Conservation (phyloP, 495 filamentous ascomycete genomes). For the Sordaria brevicollis region DNA sequence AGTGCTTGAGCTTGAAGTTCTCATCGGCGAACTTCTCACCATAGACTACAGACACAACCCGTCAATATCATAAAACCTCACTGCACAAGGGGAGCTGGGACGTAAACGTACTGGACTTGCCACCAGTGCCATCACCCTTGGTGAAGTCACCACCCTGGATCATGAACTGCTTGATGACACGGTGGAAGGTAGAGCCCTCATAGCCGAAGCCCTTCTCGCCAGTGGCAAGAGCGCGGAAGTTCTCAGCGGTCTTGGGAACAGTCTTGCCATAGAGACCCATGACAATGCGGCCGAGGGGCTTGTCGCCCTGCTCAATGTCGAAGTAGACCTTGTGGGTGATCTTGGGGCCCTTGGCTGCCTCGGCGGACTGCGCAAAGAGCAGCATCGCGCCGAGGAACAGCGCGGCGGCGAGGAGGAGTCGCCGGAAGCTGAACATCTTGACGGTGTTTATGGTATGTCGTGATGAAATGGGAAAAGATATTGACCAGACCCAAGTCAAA, state of each 20-base stretch:
- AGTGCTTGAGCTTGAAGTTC: constrained; percentile 98
- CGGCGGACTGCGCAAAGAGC: constrained; percentile 57
- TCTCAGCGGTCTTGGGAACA: constrained; percentile 93
- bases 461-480: background rate
- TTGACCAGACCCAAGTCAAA: background rate
- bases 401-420: constrained; percentile 54
- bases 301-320: constrained; percentile 84
- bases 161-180: constrained; percentile 98
- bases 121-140: constrained; percentile 87
- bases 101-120: constrained; percentile 72
- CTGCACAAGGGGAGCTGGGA: background rate
- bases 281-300: constrained; percentile 75
- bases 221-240: constrained; percentile 94
- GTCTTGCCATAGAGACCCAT: constrained; percentile 97
- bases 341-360: constrained; percentile 83
- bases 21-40: constrained; percentile 91
- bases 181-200: constrained; percentile 91
- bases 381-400: constrained; percentile 63
- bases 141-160: constrained; percentile 99
- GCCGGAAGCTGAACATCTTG: constrained; percentile 47
- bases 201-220: constrained; percentile 97
- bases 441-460: background rate
- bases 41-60: constrained; percentile 48
- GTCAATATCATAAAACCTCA: constrained; percentile 1
- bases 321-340: constrained; percentile 98